Evolutionary conservation across 768 basidiomycete species (phyloP).

Genomic region (Lentinus tigrinus): DNA sequence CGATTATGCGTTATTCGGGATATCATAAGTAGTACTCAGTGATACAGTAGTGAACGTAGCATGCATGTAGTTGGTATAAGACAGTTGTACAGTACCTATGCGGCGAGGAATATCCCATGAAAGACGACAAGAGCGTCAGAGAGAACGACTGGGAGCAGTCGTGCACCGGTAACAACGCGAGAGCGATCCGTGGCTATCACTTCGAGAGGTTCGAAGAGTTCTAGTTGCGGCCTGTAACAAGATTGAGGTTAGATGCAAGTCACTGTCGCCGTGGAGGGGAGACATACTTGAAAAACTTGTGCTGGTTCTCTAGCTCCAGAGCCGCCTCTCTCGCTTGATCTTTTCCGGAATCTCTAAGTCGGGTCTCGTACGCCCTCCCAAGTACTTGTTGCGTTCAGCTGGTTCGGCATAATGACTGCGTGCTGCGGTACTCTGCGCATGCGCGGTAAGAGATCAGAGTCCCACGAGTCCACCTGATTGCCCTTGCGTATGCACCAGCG

Average conservation of each 20-base stretch:
- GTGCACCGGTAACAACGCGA: background rate
- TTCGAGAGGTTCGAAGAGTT: slow-evolving; percentile 31
- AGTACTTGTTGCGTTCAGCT: slow-evolving; percentile 88
- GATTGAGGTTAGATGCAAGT: background rate
- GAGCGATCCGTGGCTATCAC: background rate
- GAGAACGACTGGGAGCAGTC: background rate
- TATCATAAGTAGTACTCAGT: background rate
- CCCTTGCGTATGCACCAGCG: slow-evolving; percentile 55
- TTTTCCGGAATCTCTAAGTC: slow-evolving; percentile 84
- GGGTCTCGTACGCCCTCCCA: slow-evolving; percentile 85
- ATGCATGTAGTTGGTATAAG: slow-evolving; percentile 7
- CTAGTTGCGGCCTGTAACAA: slow-evolving; percentile 28
- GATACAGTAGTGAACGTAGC: slow-evolving; percentile 11
- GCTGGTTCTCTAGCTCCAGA: slow-evolving; percentile 69
- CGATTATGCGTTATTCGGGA: background rate
- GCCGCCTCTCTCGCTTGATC: slow-evolving; percentile 86
- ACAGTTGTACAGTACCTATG: slow-evolving; percentile 18
- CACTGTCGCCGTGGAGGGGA: background rate
- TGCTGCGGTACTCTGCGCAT: slow-evolving; percentile 84
- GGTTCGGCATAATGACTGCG: slow-evolving; percentile 77
- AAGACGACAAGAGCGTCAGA: slow-evolving; percentile 2
- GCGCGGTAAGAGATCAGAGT: slow-evolving; percentile 63
- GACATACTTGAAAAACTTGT: slow-evolving; percentile 58
- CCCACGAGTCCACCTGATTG: slow-evolving; percentile 64
- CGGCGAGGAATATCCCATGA: background rate